phyloP scores from a whole-genome alignment of 768 basidiomycete species.

The Lactarius akahatsu region DNA sequence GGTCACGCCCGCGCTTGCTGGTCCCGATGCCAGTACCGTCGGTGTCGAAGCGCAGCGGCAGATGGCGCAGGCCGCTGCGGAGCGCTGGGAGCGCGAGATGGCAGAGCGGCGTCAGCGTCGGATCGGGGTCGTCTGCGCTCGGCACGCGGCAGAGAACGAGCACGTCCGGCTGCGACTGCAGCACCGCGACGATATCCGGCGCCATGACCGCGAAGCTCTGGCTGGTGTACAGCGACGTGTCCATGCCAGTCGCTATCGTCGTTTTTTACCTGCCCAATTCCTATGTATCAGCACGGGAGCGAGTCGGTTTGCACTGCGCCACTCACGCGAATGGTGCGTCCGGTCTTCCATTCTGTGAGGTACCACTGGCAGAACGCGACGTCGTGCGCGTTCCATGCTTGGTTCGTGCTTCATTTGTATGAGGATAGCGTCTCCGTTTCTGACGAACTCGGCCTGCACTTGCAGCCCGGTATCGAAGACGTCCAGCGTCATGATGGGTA shows the following conservation, averaged over 20 bases:
- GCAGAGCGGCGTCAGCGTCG: constrained; percentile 6
- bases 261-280: background rate
- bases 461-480: background rate
- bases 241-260: background rate
- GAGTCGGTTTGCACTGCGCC: background rate
- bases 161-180: background rate
- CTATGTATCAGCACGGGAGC: background rate
- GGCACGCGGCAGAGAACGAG: background rate
- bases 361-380: background rate
- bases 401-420: background rate
- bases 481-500: background rate
- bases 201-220: constrained; percentile 6
- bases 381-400: constrained; percentile 1
- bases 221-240: background rate
- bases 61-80: background rate
- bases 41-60: background rate
- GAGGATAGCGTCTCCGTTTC: background rate
- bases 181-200: background rate
- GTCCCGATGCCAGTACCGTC: too few relatives aligned
- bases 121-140: background rate
- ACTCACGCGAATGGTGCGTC: background rate
- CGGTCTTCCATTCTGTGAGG: constrained; percentile 10
- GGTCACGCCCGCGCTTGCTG: too few relatives aligned
- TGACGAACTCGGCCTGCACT: background rate
- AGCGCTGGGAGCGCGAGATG: background rate